phyloP scores from a whole-genome alignment of 2,329 filamentous ascomycete genomes.

The Triangularia verruculosa region DNA sequence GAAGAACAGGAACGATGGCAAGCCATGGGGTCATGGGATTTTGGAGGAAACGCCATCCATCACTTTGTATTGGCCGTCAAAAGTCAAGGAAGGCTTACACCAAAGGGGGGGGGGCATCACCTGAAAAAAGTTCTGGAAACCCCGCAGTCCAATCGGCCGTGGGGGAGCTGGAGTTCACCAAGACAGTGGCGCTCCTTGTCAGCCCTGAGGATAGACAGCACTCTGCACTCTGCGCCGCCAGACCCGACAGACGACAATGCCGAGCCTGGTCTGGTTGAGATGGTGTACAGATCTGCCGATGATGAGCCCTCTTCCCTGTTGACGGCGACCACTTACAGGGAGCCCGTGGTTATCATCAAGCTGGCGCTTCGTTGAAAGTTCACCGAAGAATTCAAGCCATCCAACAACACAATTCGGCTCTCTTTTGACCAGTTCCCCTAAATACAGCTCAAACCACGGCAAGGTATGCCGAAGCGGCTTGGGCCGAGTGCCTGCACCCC shows the following conservation, averaged over 20 bases:
- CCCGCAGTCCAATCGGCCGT: conserved; percentile 16
- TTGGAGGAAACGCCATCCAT: background rate
- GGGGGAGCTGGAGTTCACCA: conserved; percentile 6
- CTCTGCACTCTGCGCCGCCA: background rate
- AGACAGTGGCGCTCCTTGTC: conserved; percentile 19
- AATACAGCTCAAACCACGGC: background rate
- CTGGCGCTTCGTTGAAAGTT: background rate
- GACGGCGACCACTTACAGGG: background rate
- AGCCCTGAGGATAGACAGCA: conserved; percentile 17
- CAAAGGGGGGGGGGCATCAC: background rate
- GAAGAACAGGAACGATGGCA: background rate
- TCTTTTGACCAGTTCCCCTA: too few relatives aligned
- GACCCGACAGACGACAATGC: background rate
- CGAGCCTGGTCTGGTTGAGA: background rate
- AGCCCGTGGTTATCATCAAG: background rate
- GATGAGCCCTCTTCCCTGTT: background rate
- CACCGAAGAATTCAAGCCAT: background rate
- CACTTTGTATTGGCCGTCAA: conserved; percentile 3
- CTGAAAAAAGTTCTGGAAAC: background rate
- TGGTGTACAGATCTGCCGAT: background rate
- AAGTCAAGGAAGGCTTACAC: background rate
- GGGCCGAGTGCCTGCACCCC: background rate
- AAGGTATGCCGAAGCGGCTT: background rate
- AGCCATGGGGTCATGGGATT: conserved; percentile 8
- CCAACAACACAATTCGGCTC: background rate